Evolutionary conservation across 1,284 basidiomycete genomes (phyloP).

Genomic region (Psilocybe mexicana): DNA sequence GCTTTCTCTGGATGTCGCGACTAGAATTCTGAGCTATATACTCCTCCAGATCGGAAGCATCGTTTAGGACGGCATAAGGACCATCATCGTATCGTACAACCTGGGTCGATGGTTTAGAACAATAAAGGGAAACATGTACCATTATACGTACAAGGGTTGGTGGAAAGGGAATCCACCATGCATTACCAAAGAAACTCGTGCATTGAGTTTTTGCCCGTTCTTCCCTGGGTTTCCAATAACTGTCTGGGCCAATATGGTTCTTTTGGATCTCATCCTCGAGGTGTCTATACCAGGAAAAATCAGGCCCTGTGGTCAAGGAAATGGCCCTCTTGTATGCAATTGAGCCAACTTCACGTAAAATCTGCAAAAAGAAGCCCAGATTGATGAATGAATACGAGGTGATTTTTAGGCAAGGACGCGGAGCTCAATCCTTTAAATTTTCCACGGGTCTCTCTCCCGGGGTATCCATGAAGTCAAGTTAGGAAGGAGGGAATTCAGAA

Average conservation of each 20-base stretch:
- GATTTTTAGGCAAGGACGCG: conserved; percentile 2
- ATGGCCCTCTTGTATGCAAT: conserved; percentile 53
- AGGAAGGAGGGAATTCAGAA: conserved; percentile 70
- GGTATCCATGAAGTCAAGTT: conserved; percentile 67
- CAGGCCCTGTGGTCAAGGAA: conserved; percentile 46
- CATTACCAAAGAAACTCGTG: conserved; percentile 67
- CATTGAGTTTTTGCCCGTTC: conserved; percentile 34
- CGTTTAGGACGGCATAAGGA: conserved; percentile 47
- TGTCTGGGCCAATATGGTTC: conserved; percentile 66
- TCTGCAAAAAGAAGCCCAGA: conserved; percentile 35
- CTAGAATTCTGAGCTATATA: conserved; percentile 70
- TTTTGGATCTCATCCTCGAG: conserved; percentile 55
- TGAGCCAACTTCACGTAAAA: conserved; percentile 67
- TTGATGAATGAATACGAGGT: neutral
- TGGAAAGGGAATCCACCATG: conserved; percentile 80
- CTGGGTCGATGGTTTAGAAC: conserved; percentile 31
- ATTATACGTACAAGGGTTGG: conserved; percentile 56
- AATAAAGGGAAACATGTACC: neutral
- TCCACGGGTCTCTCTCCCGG: conserved; percentile 78
- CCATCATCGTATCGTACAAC: conserved; percentile 76
- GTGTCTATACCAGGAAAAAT: conserved; percentile 44
- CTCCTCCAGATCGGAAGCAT: conserved; percentile 52
- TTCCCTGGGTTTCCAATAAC: conserved; percentile 57
- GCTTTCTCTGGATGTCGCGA: conserved; percentile 47
- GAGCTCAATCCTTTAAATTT: conserved; percentile 66